Conservation (phyloP, 352 stramenopile species). For the Phytophthora fragariaefolia region DNA sequence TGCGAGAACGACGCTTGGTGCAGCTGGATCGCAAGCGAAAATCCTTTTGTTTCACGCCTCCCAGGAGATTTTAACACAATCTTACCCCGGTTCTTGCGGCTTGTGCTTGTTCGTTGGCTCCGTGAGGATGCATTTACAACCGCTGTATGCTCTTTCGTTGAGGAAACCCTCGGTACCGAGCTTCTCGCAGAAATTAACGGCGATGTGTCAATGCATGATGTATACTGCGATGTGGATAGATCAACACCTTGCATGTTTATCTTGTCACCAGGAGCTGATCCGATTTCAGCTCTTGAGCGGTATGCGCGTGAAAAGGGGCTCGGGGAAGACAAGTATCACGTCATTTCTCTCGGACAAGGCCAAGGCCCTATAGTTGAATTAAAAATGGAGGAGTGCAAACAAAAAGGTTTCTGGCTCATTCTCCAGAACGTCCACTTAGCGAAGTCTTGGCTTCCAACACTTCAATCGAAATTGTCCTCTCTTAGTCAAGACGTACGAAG, state of each 20-base stretch:
- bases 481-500: conserved; percentile 41
- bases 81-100: conserved; percentile 53
- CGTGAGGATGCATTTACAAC: conserved; percentile 56
- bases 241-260: conserved; percentile 79
- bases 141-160: conserved; percentile 49
- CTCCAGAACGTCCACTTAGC: conserved; percentile 82
- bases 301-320: conserved; percentile 55
- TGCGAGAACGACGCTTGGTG: conserved; percentile 48
- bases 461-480: conserved; percentile 54
- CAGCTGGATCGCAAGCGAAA: conserved; percentile 43
- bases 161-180: conserved; percentile 40
- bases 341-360: conserved; percentile 80
- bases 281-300: conserved; percentile 48
- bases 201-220: conserved; percentile 45
- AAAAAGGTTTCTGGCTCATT: conserved; percentile 67
- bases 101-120: conserved; percentile 69
- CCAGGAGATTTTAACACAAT: conserved; percentile 41
- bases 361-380: conserved; percentile 74
- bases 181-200: conserved; percentile 22
- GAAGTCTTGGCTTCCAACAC: conserved; percentile 74
- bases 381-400: conserved; percentile 57
- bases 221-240: conserved; percentile 66
- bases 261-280: conserved; percentile 75
- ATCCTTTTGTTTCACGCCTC: conserved; percentile 47
- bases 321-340: conserved; percentile 49